Evolutionary conservation across 2,329 filamentous ascomycete genomes (phyloP).

Genomic region (Stagonosporopsis tanaceti): DNA sequence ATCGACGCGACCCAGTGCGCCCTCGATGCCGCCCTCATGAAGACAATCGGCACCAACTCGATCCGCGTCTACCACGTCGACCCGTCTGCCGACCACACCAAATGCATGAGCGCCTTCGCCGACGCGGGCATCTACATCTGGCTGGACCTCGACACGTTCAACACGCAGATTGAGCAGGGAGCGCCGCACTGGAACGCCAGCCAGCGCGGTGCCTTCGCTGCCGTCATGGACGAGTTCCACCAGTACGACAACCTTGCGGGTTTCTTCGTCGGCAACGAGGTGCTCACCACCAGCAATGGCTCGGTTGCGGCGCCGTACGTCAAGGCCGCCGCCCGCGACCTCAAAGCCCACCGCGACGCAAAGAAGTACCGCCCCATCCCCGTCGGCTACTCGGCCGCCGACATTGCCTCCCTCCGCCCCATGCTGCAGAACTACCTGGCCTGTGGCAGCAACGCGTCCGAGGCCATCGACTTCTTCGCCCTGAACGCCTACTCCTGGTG

Average conservation of each 20-base stretch:
- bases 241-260: conserved; percentile 76
- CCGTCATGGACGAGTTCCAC: conserved; percentile 80
- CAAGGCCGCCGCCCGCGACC: conserved; percentile 80
- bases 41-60: conserved; percentile 79
- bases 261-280: conserved; percentile 89
- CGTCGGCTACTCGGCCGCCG: conserved; percentile 86
- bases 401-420: conserved; percentile 74
- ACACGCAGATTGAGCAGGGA: conserved; percentile 71
- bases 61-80: conserved; percentile 92
- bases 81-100: conserved; percentile 71
- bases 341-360: conserved; percentile 80
- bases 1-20: conserved; percentile 77
- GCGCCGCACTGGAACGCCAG: conserved; percentile 75
- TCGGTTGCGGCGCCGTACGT: conserved; percentile 79
- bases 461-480: conserved; percentile 82
- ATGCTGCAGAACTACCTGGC: conserved; percentile 78
- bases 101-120: conserved; percentile 81
- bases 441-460: conserved; percentile 72
- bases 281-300: conserved; percentile 66
- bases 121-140: conserved; percentile 77
- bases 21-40: conserved; percentile 79
- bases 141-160: conserved; percentile 77
- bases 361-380: conserved; percentile 83
- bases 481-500: conserved; percentile 81
- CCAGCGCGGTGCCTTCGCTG: conserved; percentile 72